These are phyloP conservation scores for Pythium catenulatum DNA, from an alignment of 352 stramenopile species.

Conservation along the genomic window DNA sequence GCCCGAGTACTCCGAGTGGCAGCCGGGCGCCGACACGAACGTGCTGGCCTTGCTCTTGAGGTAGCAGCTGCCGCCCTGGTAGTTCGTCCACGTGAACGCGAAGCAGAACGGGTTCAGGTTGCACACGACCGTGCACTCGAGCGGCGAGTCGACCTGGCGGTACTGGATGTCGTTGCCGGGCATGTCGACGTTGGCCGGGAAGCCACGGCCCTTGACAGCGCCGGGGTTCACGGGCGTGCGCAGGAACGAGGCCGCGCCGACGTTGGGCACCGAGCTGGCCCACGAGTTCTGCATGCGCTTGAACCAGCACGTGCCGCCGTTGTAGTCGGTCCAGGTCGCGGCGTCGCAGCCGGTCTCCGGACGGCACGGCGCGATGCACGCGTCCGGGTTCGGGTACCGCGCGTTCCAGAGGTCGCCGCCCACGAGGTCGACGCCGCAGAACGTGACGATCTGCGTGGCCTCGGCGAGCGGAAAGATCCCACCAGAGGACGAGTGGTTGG, in stretches of 20 bases:
- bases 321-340: slow-evolving; percentile 79
- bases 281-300: slow-evolving; percentile 59
- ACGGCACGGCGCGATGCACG: too few species aligned
- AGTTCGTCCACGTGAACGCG: neutral
- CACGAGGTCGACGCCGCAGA: neutral
- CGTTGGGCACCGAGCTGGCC: neutral
- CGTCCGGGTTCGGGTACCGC: too few species aligned
- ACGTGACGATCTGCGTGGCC: neutral
- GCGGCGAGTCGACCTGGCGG: neutral
- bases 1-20: neutral
- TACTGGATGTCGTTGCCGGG: neutral
- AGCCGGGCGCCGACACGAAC: neutral
- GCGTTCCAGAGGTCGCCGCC: too few species aligned
- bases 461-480: neutral
- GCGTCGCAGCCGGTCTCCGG: too few species aligned
- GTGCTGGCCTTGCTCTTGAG: neutral
- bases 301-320: slow-evolving; percentile 76
- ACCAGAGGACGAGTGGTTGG: neutral
- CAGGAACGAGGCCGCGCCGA: slow-evolving; percentile 15
- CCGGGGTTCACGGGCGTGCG: neutral
- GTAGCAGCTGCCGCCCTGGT: neutral
- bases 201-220: slow-evolving; percentile 55
- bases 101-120: neutral
- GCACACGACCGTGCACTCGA: neutral
- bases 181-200: slow-evolving; percentile 63